Conservation (phyloP, 176 grass and related monocot species). For the Aegilops sharonensis region DNA sequence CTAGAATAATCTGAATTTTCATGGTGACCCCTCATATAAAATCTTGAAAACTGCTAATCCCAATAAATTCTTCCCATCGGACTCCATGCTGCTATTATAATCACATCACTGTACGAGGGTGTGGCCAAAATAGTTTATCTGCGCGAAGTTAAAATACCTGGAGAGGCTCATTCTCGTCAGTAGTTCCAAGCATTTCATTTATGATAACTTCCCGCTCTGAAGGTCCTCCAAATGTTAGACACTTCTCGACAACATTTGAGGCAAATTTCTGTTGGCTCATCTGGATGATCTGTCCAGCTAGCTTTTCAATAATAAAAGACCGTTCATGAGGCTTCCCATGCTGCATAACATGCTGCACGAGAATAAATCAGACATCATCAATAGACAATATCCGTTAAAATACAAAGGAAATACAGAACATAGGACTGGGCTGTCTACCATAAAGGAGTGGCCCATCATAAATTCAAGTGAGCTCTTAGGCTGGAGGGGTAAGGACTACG, state of each 20-base stretch:
- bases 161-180: constrained; percentile 92
- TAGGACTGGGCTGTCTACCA: not conserved
- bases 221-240: constrained; percentile 84
- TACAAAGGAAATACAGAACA: not conserved
- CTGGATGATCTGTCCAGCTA: constrained; percentile 94
- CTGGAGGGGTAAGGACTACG: not conserved
- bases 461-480: constrained; percentile 9
- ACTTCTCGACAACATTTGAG: constrained; percentile 96
- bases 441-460: not conserved
- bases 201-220: constrained; percentile 73
- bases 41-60: not conserved
- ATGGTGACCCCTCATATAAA: not conserved
- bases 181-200: constrained; percentile 92
- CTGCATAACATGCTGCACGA: constrained; percentile 86
- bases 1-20: not conserved
- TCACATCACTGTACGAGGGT: not conserved
- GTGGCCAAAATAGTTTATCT: not conserved
- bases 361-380: constrained; percentile 1
- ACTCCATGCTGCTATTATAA: not conserved
- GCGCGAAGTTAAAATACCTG: constrained; percentile 42
- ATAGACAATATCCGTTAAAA: not conserved
- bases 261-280: constrained; percentile 99
- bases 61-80: not conserved
- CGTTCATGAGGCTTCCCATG: constrained; percentile 82
- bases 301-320: constrained; percentile 76